A percentile compares a stretch with the other conserved stretches of the same genome.
phyloP scores from a whole-genome alignment of 495 filamentous ascomycete genomes.

The Talaromyces borbonicus region DNA sequence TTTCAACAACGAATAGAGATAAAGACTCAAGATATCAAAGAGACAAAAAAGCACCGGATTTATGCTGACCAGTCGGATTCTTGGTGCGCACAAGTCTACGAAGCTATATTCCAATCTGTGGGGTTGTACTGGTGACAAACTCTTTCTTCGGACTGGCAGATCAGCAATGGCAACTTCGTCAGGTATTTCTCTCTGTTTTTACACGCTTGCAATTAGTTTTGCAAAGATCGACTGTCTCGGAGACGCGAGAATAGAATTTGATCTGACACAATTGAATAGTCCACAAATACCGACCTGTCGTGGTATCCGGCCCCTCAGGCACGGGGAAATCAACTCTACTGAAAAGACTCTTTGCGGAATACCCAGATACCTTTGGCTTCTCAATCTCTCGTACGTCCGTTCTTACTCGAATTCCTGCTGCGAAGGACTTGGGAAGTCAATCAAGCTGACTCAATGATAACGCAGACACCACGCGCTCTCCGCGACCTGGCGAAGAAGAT shows the following conservation, averaged over 20 bases:
- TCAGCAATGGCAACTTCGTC: not conserved
- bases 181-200: not conserved
- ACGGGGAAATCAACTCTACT: conserved; percentile 85
- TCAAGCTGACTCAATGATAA: not conserved
- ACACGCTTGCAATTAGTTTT: not conserved
- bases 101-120: not conserved
- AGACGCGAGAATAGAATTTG: not conserved
- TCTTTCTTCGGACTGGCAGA: not conserved
- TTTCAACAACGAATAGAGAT: no score
- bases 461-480: conserved; percentile 67
- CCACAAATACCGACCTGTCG: conserved; percentile 53
- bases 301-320: conserved; percentile 80
- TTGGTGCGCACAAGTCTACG: not conserved
- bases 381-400: conserved; percentile 53
- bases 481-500: conserved; percentile 64
- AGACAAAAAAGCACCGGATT: no score
- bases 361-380: conserved; percentile 69
- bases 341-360: conserved; percentile 54
- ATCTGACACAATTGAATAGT: conserved; percentile 9
- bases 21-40: no score
- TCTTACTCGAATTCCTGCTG: not conserved
- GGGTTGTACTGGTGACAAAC: not conserved
- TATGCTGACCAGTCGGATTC: not conserved
- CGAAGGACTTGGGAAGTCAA: not conserved
- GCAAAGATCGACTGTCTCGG: no score